A percentile compares a stretch with the other conserved stretches of the same genome.
phyloP scores from a whole-genome alignment of 2,329 filamentous ascomycete genomes.

The Ophiostoma sp. region DNA sequence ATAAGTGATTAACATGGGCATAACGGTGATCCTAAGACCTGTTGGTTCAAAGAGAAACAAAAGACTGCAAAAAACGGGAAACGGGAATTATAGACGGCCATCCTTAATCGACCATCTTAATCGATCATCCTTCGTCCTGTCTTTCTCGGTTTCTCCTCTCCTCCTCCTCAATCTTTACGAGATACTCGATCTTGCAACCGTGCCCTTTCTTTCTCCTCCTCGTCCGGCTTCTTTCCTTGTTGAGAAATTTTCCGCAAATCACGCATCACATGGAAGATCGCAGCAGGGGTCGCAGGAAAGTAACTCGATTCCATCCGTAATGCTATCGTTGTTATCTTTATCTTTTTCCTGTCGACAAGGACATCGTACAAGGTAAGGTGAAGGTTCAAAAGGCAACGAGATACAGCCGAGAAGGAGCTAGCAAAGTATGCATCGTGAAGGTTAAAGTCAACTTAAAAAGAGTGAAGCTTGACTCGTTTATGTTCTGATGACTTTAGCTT shows the following conservation, averaged over 20 bases:
- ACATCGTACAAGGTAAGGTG: background rate
- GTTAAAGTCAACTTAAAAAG: background rate
- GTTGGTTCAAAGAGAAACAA: background rate
- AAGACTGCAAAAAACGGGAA: background rate
- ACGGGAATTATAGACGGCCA: background rate
- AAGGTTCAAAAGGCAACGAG: background rate
- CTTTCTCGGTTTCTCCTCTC: background rate
- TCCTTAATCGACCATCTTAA: background rate
- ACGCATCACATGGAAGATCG: conserved; percentile 12
- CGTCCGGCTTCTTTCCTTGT: conserved; percentile 3
- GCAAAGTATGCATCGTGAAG: background rate
- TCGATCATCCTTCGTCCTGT: background rate
- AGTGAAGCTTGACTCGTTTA: background rate
- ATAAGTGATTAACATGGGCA: background rate
- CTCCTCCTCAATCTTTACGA: background rate
- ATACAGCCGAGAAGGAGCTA: conserved; percentile 3
- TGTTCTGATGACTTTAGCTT: background rate
- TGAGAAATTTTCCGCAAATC: conserved; percentile 2
- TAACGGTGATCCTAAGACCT: background rate
- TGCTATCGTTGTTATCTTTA: background rate
- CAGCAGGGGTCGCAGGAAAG: background rate
- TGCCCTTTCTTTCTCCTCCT: background rate
- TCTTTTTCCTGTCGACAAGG: background rate
- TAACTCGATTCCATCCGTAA: background rate
- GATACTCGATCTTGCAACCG: background rate